These are phyloP conservation scores for Leucogyrophana mollusca DNA, from an alignment of 768 basidiomycete species.

Conservation along the genomic window DNA sequence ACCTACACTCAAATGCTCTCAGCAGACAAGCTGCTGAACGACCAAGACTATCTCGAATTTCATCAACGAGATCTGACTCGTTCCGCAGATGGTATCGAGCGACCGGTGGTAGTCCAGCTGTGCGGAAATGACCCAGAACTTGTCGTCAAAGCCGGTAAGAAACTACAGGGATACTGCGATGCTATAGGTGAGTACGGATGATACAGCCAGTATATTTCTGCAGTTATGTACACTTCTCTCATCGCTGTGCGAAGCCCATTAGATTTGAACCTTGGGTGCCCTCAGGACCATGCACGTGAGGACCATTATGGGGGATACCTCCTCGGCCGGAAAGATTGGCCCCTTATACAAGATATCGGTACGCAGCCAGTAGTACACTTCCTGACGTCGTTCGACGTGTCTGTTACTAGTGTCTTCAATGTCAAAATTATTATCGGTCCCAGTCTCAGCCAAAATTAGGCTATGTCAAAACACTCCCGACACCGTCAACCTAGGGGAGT, in stretches of 20 bases:
- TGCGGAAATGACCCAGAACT: slow-evolving; percentile 68
- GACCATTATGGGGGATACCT: slow-evolving; percentile 76
- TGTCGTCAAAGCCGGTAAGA: slow-evolving; percentile 59
- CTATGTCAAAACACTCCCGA: slow-evolving; percentile 48
- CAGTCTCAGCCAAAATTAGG: slow-evolving; percentile 63
- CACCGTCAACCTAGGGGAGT: slow-evolving; percentile 55
- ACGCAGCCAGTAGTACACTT: slow-evolving; percentile 11
- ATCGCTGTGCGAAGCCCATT: slow-evolving; percentile 10
- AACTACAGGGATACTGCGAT: slow-evolving; percentile 59
- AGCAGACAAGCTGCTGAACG: slow-evolving; percentile 58
- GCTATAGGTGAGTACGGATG: slow-evolving; percentile 57
- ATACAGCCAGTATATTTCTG: no score
- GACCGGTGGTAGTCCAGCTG: slow-evolving; percentile 68
- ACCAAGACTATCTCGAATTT: slow-evolving; percentile 62
- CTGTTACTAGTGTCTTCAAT: slow-evolving; percentile 58
- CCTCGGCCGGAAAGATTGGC: slow-evolving; percentile 73
- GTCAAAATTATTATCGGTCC: slow-evolving; percentile 59
- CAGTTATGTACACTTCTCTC: not conserved
- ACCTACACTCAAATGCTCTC: slow-evolving; percentile 79
- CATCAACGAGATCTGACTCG: slow-evolving; percentile 55
- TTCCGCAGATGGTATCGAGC: slow-evolving; percentile 20
- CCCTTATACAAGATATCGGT: slow-evolving; percentile 65
- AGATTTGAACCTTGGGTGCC: slow-evolving; percentile 85
- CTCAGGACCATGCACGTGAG: slow-evolving; percentile 65
- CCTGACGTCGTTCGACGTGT: not conserved